These are phyloP conservation scores for Gossypium bickii DNA, from an alignment of 345 rosid species.

Conservation along the genomic window DNA sequence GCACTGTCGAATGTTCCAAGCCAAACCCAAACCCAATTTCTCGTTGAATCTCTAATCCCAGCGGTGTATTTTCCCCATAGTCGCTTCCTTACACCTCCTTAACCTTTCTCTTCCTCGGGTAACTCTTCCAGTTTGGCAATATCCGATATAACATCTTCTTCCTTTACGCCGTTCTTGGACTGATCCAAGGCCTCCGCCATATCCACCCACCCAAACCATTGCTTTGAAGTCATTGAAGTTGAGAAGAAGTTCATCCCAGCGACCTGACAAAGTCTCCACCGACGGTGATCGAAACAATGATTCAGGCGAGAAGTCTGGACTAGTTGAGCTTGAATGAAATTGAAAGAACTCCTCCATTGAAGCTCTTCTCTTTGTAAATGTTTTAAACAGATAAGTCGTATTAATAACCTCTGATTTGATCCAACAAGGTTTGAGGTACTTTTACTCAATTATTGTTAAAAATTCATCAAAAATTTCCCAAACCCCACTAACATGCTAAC, in stretches of 20 bases:
- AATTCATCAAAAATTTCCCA: too few relatives aligned
- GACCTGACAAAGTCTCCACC: not conserved
- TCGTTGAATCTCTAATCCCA: slow-evolving; percentile 63
- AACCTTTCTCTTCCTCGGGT: slow-evolving; percentile 18
- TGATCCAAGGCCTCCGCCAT: slow-evolving; percentile 23
- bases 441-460: too few relatives aligned
- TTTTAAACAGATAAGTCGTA: not conserved
- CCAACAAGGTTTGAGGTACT: not conserved
- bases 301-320: not conserved
- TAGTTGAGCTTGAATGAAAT: slow-evolving; percentile 13
- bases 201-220: slow-evolving; percentile 32
- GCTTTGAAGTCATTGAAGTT: slow-evolving; percentile 40
- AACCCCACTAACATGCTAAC: too few relatives aligned
- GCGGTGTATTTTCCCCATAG: slow-evolving; percentile 72
- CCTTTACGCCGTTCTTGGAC: slow-evolving; percentile 25
- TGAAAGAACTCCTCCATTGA: slow-evolving; percentile 31
- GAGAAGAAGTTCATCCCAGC: slow-evolving; percentile 7
- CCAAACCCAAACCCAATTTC: slow-evolving; percentile 60
- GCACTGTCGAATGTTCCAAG: slow-evolving; percentile 61
- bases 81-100: slow-evolving; percentile 55
- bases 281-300: slow-evolving; percentile 35
- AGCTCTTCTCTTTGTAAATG: not conserved
- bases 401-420: not conserved
- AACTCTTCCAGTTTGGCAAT: not conserved
- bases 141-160: slow-evolving; percentile 30